phyloP scores from a whole-genome alignment of 2,329 filamentous ascomycete genomes.

The Pyricularia sp. region DNA sequence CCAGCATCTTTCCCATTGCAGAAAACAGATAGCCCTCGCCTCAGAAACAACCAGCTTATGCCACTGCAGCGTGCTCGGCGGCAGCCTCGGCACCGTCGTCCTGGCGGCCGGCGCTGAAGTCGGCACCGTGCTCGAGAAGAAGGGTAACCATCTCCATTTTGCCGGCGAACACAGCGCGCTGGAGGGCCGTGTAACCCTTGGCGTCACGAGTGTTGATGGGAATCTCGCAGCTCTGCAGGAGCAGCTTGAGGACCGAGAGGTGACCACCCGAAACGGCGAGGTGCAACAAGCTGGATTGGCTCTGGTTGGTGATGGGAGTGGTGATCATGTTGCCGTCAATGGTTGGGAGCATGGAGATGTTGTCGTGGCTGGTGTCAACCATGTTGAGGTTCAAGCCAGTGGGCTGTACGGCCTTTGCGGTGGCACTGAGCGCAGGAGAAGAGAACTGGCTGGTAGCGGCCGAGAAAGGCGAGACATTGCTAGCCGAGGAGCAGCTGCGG shows the following conservation, averaged over 20 bases:
- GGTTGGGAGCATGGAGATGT: background rate
- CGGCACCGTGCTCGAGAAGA: constrained; percentile 2
- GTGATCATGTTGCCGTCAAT: background rate
- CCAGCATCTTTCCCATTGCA: background rate
- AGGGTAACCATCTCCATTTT: constrained; percentile 4
- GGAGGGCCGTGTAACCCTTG: constrained; percentile 3
- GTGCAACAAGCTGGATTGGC: constrained; percentile 1
- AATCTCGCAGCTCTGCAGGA: constrained; percentile 4
- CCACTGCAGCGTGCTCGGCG: background rate
- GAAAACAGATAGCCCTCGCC: background rate
- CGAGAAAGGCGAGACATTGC: constrained; percentile 1
- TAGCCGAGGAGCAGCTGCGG: background rate
- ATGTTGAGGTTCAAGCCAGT: constrained; percentile 1
- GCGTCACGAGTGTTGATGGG: constrained; percentile 3
- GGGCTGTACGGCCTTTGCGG: background rate
- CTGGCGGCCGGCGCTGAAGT: constrained; percentile 4
- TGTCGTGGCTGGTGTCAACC: background rate
- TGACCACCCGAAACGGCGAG: constrained; percentile 4
- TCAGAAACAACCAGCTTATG: background rate
- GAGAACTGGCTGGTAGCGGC: constrained; percentile 4
- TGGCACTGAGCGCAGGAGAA: background rate
- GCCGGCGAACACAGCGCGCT: constrained; percentile 4
- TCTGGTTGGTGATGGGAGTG: background rate
- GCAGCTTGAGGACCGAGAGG: constrained; percentile 3
- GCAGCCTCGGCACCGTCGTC: background rate